Evolutionary conservation across 2,329 filamentous ascomycete species (phyloP), one percentile per base, ranked within the genome.

Genomic region (Xylariaceae sp.): DNA sequence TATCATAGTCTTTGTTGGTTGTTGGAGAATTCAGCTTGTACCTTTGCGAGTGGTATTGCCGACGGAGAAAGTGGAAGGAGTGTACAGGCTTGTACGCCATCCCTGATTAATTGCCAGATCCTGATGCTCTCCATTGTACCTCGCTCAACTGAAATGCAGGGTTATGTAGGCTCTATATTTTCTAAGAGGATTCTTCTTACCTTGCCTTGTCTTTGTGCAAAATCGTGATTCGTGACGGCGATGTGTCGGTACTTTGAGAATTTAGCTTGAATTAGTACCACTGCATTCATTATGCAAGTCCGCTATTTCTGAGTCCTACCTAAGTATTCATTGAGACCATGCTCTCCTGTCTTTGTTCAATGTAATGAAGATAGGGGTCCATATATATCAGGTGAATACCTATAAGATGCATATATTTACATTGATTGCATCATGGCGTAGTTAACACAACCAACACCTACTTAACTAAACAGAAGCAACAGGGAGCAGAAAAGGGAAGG

Each of bases 1-100:
- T 67, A 65, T 67, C 61, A 65, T 69, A 70, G 61, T 62, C 66
- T 67, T 60, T 66, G 67, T 71, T 70, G 66, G 67, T 62, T 67
- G 66, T 63, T 65, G 64, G 65, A 66, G 63, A 67, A 65, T 61
- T 70, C 66, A 69, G 66, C 64, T 67, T 69, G 66, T 61, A 67
- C 51, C 56, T 62, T 64, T 64, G 63, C 63, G 48, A 61, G 55
- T 56, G 60, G 60, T 58, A 65, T 58, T 45, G 60, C 30, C 56
- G 58, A 54, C 59, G 57, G 34, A 62, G 64, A 68, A 59, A 47
- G 52, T 56, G 59, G 45, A 55, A 45, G 54, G 42, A 51, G 51
- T 53, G 45, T 60, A 61, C 42, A 61, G 61, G 59, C 18, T 48
- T 57, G 49, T 48, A 57, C 57, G 57, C 57, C 51, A 59, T 63